Base-by-base conservation (phyloP, 2,329 filamentous ascomycete genomes). In the Pseudogymnoascus verrucosus region DNA sequence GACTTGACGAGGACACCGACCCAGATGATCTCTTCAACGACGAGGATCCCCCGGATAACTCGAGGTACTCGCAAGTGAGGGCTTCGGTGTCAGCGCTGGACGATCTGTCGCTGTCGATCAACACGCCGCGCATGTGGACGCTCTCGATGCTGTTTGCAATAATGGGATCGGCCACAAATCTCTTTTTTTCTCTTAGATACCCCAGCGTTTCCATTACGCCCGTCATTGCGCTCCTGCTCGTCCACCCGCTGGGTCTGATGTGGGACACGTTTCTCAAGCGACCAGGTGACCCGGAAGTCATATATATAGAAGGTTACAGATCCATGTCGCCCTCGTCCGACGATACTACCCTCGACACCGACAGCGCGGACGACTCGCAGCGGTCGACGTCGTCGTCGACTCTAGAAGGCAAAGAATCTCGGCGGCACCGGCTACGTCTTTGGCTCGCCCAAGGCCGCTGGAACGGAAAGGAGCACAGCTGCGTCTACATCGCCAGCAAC, bases 391-490 rank as follows among this genome's bases (percentile, higher is more conserved):
- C 68, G 71, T 31, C 59, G 71, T 31, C 59, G 64, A 51, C 62
- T 63, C 36, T 23, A 28, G 31, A 39, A 44, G 12, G 19, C 16
- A 36, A 28, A 21, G 28, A 26, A 57, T 14, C 62, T 63, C 5
- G 61, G 69, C 11, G 64, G 36, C 31, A 65, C 47, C 79, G 81
- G 3, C 72, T 87, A 64, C 84, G 89, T 57, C 78, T 89, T 37
- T 95, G 90, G 90, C 79, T 93, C 28, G 87, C 86, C 1, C 90
- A 93, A 75, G 90, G 90, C 2, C 81, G 78, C 37, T 95, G 91
- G 91, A 95, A 95, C 72, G 88, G 92, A 72, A 95, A 95, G 74
- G 90, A 95, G 74, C 91, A 95, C 74, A 90, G 88, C 44, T 95
- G 90, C 72, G 90, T 95, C 61, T 95, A 95, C 70, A 91, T 95